These are phyloP conservation scores for Fusarium azukiicola DNA, from an alignment of 2,329 filamentous ascomycete genomes.

Conservation along the genomic window DNA sequence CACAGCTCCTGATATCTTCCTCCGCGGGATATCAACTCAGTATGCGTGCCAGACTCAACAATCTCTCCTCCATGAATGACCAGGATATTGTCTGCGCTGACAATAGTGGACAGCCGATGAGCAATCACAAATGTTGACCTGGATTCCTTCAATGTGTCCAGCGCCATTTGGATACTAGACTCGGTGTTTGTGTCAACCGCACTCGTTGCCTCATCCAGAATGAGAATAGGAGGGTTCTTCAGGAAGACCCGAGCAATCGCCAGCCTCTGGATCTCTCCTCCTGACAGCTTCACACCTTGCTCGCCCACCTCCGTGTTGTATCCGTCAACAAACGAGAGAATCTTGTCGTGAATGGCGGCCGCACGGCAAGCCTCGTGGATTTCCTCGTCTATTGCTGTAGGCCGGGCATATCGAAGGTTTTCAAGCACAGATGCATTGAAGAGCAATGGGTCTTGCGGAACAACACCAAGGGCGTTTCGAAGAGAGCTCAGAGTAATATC, in stretches of 20 bases:
- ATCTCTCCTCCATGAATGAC: constrained; percentile 74
- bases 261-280: constrained; percentile 77
- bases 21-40: constrained; percentile 67
- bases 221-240: constrained; percentile 78
- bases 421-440: constrained; percentile 84
- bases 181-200: constrained; percentile 72
- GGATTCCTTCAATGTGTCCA: constrained; percentile 68
- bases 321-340: constrained; percentile 76
- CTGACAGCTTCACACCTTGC: constrained; percentile 78
- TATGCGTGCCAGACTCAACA: constrained; percentile 73
- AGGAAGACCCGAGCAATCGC: constrained; percentile 77
- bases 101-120: constrained; percentile 65
- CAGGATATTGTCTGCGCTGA: constrained; percentile 73
- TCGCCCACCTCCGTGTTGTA: constrained; percentile 72
- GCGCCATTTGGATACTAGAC: constrained; percentile 67
- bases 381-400: constrained; percentile 80
- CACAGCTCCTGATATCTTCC: constrained; percentile 76
- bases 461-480: constrained; percentile 79
- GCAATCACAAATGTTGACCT: constrained; percentile 76
- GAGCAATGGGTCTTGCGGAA: constrained; percentile 82
- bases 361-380: constrained; percentile 79
- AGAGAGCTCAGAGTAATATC: constrained; percentile 78
- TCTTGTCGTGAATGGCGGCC: constrained; percentile 83
- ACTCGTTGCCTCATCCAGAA: constrained; percentile 84
- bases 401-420: constrained; percentile 82